A percentile compares a stretch with the other conserved stretches of the same genome.
phyloP scores from a whole-genome alignment of 2,329 filamentous ascomycete genomes.

The Nemania sp. region DNA sequence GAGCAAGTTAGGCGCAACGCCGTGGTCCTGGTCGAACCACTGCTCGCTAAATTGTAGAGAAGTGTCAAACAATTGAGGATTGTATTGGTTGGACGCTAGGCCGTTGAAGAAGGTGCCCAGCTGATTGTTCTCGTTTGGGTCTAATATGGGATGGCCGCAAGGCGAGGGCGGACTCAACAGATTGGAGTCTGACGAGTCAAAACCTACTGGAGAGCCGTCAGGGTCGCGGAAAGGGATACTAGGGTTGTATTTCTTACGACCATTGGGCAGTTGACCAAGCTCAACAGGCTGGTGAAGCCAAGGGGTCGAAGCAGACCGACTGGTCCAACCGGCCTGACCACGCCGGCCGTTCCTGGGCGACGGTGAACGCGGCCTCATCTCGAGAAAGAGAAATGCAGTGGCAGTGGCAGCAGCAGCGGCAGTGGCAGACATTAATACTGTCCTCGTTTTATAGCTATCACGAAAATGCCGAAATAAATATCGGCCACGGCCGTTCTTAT shows the following conservation, averaged over 20 bases:
- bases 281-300: too few relatives aligned
- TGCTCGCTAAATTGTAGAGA: conserved; percentile 54
- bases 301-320: too few relatives aligned
- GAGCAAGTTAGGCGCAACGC: conserved; percentile 63
- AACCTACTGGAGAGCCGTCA: conserved; percentile 22
- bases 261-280: conserved; percentile 56
- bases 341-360: conserved; percentile 54
- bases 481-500: background rate
- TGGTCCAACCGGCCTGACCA: too few relatives aligned
- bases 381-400: too few relatives aligned
- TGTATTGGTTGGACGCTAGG: conserved; percentile 56
- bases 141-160: conserved; percentile 67
- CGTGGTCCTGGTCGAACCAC: conserved; percentile 55
- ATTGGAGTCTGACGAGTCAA: conserved; percentile 29
- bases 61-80: conserved; percentile 53
- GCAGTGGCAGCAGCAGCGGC: too few relatives aligned
- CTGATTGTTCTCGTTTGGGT: conserved; percentile 63
- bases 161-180: conserved; percentile 61
- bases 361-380: conserved; percentile 64
- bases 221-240: background rate
- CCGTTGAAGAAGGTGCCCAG: conserved; percentile 63
- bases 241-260: conserved; percentile 58
- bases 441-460: conserved; percentile 18
- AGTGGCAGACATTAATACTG: conserved; percentile 61
- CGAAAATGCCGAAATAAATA: conserved; percentile 10